Base-by-base conservation (phyloP, 768 basidiomycete species). In the Ephemerocybe angulata region DNA sequence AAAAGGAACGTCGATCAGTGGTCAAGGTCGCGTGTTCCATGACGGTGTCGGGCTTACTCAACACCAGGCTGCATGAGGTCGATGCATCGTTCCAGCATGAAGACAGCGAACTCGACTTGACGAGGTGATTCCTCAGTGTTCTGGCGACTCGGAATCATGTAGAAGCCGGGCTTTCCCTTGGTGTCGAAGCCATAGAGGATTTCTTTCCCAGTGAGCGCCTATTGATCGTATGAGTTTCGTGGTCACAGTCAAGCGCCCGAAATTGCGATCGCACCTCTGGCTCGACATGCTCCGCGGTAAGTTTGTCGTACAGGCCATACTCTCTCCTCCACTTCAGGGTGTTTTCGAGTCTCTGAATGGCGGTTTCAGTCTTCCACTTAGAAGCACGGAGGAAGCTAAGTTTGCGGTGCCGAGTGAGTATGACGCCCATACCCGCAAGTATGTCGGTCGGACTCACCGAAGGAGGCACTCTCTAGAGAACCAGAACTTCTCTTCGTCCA, bases 171-270 rank as follows among this genome's bases (percentile, higher is more conserved):
- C 53, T 88, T 75, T 12, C 86, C 78, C 21, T 69, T 69, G 6
- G 70, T 68, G 66, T 93, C 91, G 64, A 81, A 92, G 4, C 93
- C 93, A 60, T 87, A 89, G 17, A 85, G 58, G 47, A 93, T 73
- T 65, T 84, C 79, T 70, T 96, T 95, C 29, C 93, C 93, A 3
- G 92, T 95, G 46, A 87, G 70, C 1, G 83, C 85, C 87, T 88
- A 48, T 7, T 37, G 46, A 52, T 22, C 22, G 46, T 54, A 17
- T 59, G 28, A 8, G 31, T 40, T 15, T n/a, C n/a, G n/a, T n/a
- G n/a, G n/a, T n/a, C n/a, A n/a, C n/a, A n/a, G n/a, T n/a, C n/a
- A n/a, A n/a, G n/a, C n/a, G n/a, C n/a, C n/a, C n/a, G n/a, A 52
- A 37, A 33, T 10, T 24, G 12, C 53, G 17, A 21, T 59, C 76